Percentiles rank a stretch among this genome's conserved stretches.
phyloP scores from a whole-genome alignment of 192 early-diverging fungal species.

The Backusella macrospora region DNA sequence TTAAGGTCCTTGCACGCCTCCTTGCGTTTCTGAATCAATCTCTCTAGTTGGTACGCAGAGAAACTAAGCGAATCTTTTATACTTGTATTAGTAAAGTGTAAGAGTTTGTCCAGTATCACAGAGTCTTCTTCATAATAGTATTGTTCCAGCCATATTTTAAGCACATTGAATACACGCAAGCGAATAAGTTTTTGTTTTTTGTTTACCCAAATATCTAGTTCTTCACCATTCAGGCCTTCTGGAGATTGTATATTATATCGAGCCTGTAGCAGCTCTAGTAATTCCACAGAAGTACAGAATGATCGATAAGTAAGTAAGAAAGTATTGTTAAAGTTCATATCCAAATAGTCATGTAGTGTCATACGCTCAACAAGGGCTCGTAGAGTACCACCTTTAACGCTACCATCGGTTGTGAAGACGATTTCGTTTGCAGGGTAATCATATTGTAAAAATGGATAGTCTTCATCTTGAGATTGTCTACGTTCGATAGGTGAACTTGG shows the following conservation, averaged over 20 bases:
- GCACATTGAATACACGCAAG: constrained; percentile 89
- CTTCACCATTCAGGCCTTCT: constrained; percentile 54
- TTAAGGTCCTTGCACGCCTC: constrained; percentile 57
- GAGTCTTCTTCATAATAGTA: constrained; percentile 82
- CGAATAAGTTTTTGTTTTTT: constrained; percentile 88
- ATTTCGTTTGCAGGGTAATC: constrained; percentile 78
- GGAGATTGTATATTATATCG: constrained; percentile 85
- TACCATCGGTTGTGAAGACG: constrained; percentile 82
- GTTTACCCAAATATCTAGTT: constrained; percentile 81
- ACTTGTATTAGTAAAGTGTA: constrained; percentile 66
- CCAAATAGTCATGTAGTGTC: constrained; percentile 84
- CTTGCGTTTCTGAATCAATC: constrained; percentile 76
- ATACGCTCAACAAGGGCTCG: constrained; percentile 84
- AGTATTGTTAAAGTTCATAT: constrained; percentile 81
- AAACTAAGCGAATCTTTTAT: constrained; percentile 76
- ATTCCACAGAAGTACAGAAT: constrained; percentile 78
- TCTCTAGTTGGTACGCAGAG: constrained; percentile 71
- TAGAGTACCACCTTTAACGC: constrained; percentile 91
- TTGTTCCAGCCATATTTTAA: constrained; percentile 96
- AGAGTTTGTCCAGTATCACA: constrained; percentile 66
- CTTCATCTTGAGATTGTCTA: constrained; percentile 86
- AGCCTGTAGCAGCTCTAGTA: constrained; percentile 72
- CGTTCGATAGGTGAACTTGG: constrained; percentile 81
- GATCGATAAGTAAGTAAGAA: constrained; percentile 96
- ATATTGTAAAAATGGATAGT: constrained; percentile 71